Evolutionary conservation across 1,284 basidiomycete genomes (phyloP), one percentile per base, ranked within the genome.

Genomic region (Melampsora americana): DNA sequence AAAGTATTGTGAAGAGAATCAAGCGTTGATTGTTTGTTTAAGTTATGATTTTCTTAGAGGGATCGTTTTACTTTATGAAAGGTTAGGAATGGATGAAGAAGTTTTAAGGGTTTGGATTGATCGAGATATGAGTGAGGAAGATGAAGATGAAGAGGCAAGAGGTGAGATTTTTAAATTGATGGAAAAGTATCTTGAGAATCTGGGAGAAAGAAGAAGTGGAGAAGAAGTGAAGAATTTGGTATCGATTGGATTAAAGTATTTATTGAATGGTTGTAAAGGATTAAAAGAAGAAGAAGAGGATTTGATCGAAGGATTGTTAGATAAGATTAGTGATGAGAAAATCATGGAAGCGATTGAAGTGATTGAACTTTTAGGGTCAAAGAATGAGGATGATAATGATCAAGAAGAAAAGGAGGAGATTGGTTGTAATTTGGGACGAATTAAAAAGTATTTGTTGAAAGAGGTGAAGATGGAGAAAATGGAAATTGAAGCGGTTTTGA

Each of bases 21-120:
- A 98, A 81, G 95, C 95, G 2, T 85, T 99, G 32, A 91, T 99
- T 59, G 86, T 99, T 0, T 99, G 95, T 84, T 91, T 93, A 6
- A 92, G 89, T 60, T 87, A 88, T 46, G 86, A 85, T 2, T 97
- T 93, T 81, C 93, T 90, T 0, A 87, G 88, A 0, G 95, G 95
- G 0, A 86, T 96, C 12, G 90, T 98, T 0, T 84, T 92, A 11
- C 85, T 99, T 0, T 98, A 94, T 90, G 95, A 98, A 84, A 89
- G 88, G 71, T 86, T 94, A 85, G 93, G 91, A 2, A 95, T 98
- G 94, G 92, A 93, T 83, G 96, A 98, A 80, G 95, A 97, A 79
- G 89, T 98, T 50, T 81, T 99, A 35, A 88, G 93, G 26, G 94
- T 92, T 84, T 94, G 90, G 89, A 95, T 95, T 77, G 79, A 80